A percentile compares a stretch with the other conserved stretches of the same genome.
Conservation (phyloP, 2,329 filamentous ascomycete genomes). For the Fusarium sp. region DNA sequence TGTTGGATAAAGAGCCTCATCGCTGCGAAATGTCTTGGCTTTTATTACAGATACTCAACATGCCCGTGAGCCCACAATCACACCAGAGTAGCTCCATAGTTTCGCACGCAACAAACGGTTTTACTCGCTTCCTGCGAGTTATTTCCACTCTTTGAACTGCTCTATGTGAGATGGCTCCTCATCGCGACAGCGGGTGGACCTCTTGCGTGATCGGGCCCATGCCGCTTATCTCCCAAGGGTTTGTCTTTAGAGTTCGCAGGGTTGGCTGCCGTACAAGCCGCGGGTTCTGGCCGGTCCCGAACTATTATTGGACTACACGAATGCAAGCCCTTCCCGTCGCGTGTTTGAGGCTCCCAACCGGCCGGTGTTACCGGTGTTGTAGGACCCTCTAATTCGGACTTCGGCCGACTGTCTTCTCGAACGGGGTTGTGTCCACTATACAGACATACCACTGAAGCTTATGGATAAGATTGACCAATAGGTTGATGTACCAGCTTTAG, state of each 20-base stretch:
- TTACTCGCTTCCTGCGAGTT: not conserved
- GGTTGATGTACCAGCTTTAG: not conserved
- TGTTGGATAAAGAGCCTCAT: not conserved
- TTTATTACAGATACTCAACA: not conserved
- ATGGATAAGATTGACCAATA: not conserved
- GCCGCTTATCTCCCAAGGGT: not conserved
- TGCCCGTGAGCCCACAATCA: slow-evolving; percentile 3
- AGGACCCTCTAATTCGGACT: not conserved
- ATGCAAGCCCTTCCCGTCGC: not conserved
- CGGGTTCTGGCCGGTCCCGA: not conserved
- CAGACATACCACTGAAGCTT: not conserved
- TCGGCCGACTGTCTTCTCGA: not conserved
- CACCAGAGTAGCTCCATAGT: slow-evolving; percentile 3
- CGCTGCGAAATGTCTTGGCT: not conserved
- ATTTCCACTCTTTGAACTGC: not conserved
- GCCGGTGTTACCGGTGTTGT: not conserved
- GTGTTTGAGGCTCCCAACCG: not conserved
- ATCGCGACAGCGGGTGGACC: slow-evolving; percentile 30
- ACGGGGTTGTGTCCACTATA: not conserved
- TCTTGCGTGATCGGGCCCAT: slow-evolving; percentile 29
- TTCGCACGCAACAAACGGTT: slow-evolving; percentile 1
- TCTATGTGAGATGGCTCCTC: not conserved
- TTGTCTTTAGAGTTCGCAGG: not conserved
- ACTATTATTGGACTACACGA: not conserved
- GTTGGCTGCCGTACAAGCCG: slow-evolving; percentile 1